phyloP scores from a whole-genome alignment of 2,329 filamentous ascomycete species.

The Cyclaneusma minus region DNA sequence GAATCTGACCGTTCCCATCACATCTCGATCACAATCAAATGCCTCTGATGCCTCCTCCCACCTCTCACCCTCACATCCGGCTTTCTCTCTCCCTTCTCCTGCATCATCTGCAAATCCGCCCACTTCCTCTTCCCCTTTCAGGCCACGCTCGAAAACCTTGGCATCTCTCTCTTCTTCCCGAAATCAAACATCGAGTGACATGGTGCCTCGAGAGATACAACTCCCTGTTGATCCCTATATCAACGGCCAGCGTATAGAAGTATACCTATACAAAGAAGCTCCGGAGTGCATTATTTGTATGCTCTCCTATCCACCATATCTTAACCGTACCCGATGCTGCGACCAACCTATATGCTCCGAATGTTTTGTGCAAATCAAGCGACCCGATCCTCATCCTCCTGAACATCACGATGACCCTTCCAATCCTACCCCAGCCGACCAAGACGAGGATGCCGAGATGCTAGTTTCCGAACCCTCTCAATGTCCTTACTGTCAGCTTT shows the following conservation, averaged over 20 bases:
- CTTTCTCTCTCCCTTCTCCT: constrained; percentile 44
- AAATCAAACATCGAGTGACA: constrained; percentile 55
- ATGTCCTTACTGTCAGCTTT: constrained; percentile 89
- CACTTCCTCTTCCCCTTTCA: constrained; percentile 43
- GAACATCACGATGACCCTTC: constrained; percentile 40
- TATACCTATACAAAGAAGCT: constrained; percentile 83
- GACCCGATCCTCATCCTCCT: constrained; percentile 77
- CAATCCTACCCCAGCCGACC: constrained; percentile 13
- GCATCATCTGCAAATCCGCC: constrained; percentile 29
- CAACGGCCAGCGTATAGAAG: constrained; percentile 88
- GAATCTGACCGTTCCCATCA: constrained; percentile 65
- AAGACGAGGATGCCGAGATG: constrained; percentile 32
- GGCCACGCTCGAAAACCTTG: constrained; percentile 76
- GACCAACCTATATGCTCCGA: constrained; percentile 95
- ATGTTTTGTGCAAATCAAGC: constrained; percentile 97
- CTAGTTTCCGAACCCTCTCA: constrained; percentile 82
- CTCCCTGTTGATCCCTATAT: constrained; percentile 74
- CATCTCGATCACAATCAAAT: constrained; percentile 59
- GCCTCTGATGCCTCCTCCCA: constrained; percentile 55
- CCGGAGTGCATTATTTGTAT: constrained; percentile 93
- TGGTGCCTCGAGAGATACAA: constrained; percentile 61
- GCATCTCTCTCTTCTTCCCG: constrained; percentile 64
- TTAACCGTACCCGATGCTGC: constrained; percentile 90
- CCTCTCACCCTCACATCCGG: constrained; percentile 42
- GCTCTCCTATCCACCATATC: constrained; percentile 82